phyloP scores from a whole-genome alignment of 345 rosid species.

The Abelmoschus esculentus region DNA sequence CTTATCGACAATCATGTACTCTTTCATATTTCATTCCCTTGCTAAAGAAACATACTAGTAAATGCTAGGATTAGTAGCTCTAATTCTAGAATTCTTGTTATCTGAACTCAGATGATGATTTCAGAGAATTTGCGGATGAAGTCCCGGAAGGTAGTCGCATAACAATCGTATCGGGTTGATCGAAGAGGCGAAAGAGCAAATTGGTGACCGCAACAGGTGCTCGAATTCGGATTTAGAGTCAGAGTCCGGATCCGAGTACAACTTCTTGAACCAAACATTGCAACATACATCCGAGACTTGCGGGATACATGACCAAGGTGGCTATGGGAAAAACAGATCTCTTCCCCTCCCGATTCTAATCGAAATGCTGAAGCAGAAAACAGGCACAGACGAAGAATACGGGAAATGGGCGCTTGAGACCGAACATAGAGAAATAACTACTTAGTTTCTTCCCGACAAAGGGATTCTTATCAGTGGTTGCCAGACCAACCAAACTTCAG shows the following conservation, averaged over 20 bases:
- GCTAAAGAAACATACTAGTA: too few relatives aligned
- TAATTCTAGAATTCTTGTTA: too few relatives aligned
- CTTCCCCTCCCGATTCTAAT: conserved; percentile 71
- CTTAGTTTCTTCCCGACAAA: conserved; percentile 52
- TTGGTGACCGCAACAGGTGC: conserved; percentile 72
- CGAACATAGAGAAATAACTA: conserved; percentile 54
- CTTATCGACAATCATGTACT: too few relatives aligned
- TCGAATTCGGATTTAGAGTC: conserved; percentile 28
- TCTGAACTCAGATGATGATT: conserved; percentile 62
- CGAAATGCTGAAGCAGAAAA: conserved; percentile 79
- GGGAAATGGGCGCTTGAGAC: conserved; percentile 64
- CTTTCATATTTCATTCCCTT: too few relatives aligned
- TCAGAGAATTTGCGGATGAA: conserved; percentile 69
- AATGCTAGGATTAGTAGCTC: too few relatives aligned
- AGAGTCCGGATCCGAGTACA: conserved; percentile 18
- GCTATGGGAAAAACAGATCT: conserved; percentile 48
- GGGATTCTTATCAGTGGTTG: conserved; percentile 89
- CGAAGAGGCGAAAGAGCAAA: conserved; percentile 86
- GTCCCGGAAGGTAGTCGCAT: conserved; percentile 54
- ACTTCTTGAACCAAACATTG: conserved; percentile 39
- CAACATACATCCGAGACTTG: conserved; percentile 30
- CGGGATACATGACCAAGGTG: conserved; percentile 43
- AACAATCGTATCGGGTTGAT: conserved; percentile 85
- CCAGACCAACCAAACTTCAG: conserved; percentile 88
- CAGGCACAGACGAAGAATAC: conserved; percentile 72